Evolutionary conservation across 225 moss, liverwort and hornwort species (phyloP).

Genomic region (Pseudisothecium myosuroides): DNA sequence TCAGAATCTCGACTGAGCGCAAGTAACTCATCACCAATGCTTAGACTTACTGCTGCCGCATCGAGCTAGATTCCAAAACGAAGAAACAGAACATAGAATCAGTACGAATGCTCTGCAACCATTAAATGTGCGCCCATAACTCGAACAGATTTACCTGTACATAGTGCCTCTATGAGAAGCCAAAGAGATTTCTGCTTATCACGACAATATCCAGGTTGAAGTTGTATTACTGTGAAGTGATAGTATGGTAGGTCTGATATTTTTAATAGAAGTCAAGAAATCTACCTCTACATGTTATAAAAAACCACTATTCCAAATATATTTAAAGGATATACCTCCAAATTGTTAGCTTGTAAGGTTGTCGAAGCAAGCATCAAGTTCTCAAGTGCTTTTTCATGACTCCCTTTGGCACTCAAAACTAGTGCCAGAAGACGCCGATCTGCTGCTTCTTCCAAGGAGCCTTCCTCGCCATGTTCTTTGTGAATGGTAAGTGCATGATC

Average conservation of each 20-base stretch:
- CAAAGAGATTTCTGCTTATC: background rate
- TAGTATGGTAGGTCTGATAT: background rate
- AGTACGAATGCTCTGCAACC: background rate
- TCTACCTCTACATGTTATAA: background rate
- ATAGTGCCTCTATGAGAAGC: background rate
- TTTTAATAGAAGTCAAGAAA: background rate
- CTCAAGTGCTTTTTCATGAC: conserved; percentile 76
- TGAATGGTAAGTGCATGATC: conserved; percentile 79
- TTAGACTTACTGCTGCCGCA: conserved; percentile 75
- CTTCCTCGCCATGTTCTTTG: conserved; percentile 53
- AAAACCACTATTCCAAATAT: background rate
- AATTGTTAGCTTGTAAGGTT: conserved; percentile 30
- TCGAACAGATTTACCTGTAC: background rate
- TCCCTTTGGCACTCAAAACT: conserved; percentile 82
- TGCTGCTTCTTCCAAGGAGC: conserved; percentile 83
- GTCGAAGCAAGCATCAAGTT: conserved; percentile 51
- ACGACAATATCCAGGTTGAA: background rate
- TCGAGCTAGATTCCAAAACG: conserved; percentile 47
- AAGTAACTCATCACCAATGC: conserved; percentile 77
- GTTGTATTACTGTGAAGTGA: background rate
- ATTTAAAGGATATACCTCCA: conserved; percentile 22
- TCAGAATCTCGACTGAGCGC: conserved; percentile 70
- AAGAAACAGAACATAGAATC: background rate
- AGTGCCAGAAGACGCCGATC: conserved; percentile 86
- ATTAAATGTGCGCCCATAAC: background rate